These are phyloP conservation scores for Clathrospora elynae DNA, from an alignment of 2,329 filamentous ascomycete species.

Conservation along the genomic window DNA sequence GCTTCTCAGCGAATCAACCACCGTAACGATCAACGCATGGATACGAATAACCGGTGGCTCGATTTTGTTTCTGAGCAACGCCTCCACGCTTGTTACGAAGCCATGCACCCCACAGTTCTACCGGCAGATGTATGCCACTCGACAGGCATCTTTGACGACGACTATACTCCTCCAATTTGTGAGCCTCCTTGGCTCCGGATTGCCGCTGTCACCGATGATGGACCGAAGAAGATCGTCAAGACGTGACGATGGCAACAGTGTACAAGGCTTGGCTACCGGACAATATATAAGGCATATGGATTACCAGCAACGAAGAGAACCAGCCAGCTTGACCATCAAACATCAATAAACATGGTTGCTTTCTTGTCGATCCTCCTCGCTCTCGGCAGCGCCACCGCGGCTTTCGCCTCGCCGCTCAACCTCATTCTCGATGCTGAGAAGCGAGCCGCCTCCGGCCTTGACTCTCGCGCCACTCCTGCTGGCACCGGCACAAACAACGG, in stretches of 20 bases:
- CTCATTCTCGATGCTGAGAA: slow-evolving; percentile 25
- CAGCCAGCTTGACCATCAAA: slow-evolving; percentile 14
- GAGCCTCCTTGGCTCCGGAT: slow-evolving; percentile 21
- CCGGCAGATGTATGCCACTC: slow-evolving; percentile 31
- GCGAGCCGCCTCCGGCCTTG: slow-evolving; percentile 17
- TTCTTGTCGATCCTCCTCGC: slow-evolving; percentile 38
- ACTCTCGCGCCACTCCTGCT: slow-evolving; percentile 25
- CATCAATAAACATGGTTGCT: slow-evolving; percentile 34
- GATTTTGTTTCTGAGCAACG: slow-evolving; percentile 12
- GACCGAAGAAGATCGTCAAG: too few relatives aligned
- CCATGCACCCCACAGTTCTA: slow-evolving; percentile 35
- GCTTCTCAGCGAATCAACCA: not conserved
- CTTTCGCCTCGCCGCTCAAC: slow-evolving; percentile 36
- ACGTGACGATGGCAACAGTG: too few relatives aligned
- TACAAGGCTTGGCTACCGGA: slow-evolving; percentile 1
- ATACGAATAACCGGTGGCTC: slow-evolving; percentile 37
- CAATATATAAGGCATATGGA: slow-evolving; percentile 25
- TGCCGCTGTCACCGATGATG: not conserved
- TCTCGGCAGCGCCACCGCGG: slow-evolving; percentile 33
- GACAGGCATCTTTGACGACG: slow-evolving; percentile 7
- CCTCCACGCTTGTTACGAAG: slow-evolving; percentile 6
- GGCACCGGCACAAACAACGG: slow-evolving; percentile 39
- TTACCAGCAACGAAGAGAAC: slow-evolving; percentile 8
- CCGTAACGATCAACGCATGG: slow-evolving; percentile 4
- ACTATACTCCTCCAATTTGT: slow-evolving; percentile 13